Percentiles rank a stretch among this genome's conserved stretches.
Conservation (phyloP, 306 rosid species). For the Casuarina equisetifolia region DNA sequence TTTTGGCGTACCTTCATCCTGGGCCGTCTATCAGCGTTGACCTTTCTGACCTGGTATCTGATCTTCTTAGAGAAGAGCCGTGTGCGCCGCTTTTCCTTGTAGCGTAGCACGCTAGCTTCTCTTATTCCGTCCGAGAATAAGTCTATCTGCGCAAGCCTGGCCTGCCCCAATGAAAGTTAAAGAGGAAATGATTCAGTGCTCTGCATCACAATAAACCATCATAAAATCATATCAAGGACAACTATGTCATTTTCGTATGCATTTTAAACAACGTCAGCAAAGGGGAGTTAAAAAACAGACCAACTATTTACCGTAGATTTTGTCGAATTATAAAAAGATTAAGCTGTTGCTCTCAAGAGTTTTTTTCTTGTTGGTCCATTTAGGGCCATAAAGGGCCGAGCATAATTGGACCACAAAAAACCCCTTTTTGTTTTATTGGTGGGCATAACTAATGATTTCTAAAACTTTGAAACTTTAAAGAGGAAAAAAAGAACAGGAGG, state of each 20-base stretch:
- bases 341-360: too few relatives aligned
- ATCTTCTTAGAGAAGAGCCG: constrained; percentile 81
- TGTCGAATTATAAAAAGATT: too few relatives aligned
- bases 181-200: constrained; percentile 21
- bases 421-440: not conserved
- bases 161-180: constrained; percentile 43
- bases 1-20: constrained; percentile 71
- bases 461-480: not conserved
- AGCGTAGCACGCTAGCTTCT: constrained; percentile 77
- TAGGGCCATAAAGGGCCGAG: too few relatives aligned
- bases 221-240: not conserved
- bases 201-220: constrained; percentile 12
- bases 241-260: not conserved
- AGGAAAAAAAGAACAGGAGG: not conserved
- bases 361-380: too few relatives aligned
- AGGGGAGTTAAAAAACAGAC: too few relatives aligned
- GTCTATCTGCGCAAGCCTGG: constrained; percentile 67
- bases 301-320: too few relatives aligned
- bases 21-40: constrained; percentile 89
- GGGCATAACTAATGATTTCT: not conserved
- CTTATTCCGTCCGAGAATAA: constrained; percentile 64
- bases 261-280: too few relatives aligned
- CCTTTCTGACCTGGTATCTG: constrained; percentile 81
- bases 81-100: constrained; percentile 77
- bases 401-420: constrained; percentile 6